Evolutionary conservation across 768 basidiomycete species (phyloP).

Genomic region (Harrya chromipes): DNA sequence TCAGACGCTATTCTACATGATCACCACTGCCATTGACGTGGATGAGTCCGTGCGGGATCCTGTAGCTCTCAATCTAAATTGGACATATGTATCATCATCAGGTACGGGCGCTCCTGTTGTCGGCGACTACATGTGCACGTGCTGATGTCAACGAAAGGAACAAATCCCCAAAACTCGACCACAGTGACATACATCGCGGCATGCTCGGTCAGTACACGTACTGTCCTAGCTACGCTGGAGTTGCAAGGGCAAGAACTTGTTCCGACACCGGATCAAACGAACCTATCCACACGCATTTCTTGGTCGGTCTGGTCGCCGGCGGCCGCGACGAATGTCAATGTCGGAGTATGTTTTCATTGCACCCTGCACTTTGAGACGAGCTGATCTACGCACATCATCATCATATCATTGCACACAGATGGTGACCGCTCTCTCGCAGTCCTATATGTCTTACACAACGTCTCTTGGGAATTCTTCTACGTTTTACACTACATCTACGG

Average conservation of each 20-base stretch:
- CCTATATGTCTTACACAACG: no score
- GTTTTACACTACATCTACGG: no score
- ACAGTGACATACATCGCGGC: not conserved
- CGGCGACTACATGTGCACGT: no score
- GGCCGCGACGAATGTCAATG: no score
- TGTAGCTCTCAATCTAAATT: not conserved
- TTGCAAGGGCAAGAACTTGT: not conserved
- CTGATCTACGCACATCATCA: no score
- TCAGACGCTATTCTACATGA: not conserved
- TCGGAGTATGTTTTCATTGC: no score
- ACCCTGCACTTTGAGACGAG: no score
- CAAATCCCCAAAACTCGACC: not conserved
- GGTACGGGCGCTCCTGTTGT: no score
- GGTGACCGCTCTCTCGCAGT: no score
- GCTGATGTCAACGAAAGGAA: not conserved
- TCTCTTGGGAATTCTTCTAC: no score
- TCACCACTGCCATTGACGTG: not conserved
- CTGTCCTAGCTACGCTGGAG: not conserved
- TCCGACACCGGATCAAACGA: not conserved
- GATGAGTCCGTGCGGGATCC: no score
- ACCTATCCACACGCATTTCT: not conserved
- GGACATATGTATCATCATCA: not conserved
- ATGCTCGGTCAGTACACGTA: not conserved
- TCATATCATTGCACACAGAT: no score
- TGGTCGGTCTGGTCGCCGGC: not conserved